phyloP scores from a whole-genome alignment of 345 rosid genomes.

The Dipteronia sinensis region DNA sequence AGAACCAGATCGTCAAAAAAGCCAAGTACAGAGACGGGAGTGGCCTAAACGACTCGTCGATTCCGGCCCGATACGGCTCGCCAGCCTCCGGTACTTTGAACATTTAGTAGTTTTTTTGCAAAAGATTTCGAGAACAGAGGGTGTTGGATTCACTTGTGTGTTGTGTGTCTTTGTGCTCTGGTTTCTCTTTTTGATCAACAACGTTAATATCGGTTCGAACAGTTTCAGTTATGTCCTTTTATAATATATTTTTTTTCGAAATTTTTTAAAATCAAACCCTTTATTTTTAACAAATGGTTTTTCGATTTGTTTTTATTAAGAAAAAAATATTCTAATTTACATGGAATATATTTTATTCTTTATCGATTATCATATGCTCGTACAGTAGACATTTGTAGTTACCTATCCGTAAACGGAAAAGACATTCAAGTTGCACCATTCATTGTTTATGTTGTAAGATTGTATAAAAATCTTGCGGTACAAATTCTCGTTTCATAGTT shows the following conservation, averaged over 20 bases:
- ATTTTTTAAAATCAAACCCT: too few species aligned
- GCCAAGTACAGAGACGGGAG: conserved; percentile 74
- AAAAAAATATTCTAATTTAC: too few species aligned
- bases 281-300: too few species aligned
- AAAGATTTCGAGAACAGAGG: neutral
- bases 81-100: conserved; percentile 25
- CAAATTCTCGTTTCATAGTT: too few species aligned
- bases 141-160: neutral
- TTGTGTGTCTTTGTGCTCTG: neutral
- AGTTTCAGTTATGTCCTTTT: conserved; percentile 2
- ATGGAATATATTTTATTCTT: too few species aligned
- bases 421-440: too few species aligned
- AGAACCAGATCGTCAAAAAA: conserved; percentile 67
- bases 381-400: too few species aligned
- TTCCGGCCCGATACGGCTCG: conserved; percentile 24
- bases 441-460: too few species aligned
- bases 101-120: neutral
- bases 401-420: too few species aligned
- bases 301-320: too few species aligned
- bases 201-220: neutral
- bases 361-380: too few species aligned
- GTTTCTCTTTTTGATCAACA: neutral
- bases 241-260: neutral
- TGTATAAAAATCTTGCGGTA: too few species aligned
- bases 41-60: conserved; percentile 76